Evolutionary conservation across 768 basidiomycete genomes (phyloP).

Genomic region (Lactarius deliciosus): DNA sequence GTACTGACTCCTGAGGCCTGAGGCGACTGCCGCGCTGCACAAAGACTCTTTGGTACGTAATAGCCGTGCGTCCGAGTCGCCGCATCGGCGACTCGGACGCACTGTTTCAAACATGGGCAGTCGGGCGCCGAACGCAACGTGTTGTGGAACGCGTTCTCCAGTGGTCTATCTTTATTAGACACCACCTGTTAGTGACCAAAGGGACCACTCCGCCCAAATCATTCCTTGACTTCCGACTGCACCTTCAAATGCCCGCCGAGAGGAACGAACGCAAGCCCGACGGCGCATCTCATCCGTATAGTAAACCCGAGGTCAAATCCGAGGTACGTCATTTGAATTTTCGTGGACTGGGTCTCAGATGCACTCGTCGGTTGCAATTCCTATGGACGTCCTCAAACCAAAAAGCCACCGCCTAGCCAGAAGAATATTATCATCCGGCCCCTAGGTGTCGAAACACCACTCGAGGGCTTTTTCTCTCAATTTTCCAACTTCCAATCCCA

Average conservation of each 20-base stretch:
- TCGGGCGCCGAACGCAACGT: neutral
- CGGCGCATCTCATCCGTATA: neutral
- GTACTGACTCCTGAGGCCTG: no score
- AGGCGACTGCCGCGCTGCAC: no score
- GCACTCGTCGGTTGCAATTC: neutral
- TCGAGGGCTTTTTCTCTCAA: conserved; percentile 28
- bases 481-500: conserved; percentile 23
- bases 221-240: neutral
- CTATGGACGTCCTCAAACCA: neutral
- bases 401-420: neutral
- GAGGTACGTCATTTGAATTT: neutral
- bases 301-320: neutral
- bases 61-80: neutral
- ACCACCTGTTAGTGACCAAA: neutral
- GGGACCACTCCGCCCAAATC: neutral
- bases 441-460: neutral
- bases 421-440: neutral
- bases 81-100: no score
- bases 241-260: neutral
- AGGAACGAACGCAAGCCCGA: neutral
- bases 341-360: neutral
- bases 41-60: neutral
- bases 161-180: neutral
- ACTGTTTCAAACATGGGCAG: neutral
- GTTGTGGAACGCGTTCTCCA: neutral